Conservation (phyloP, 2,329 filamentous ascomycete species). For the Colletotrichum abscissum region DNA sequence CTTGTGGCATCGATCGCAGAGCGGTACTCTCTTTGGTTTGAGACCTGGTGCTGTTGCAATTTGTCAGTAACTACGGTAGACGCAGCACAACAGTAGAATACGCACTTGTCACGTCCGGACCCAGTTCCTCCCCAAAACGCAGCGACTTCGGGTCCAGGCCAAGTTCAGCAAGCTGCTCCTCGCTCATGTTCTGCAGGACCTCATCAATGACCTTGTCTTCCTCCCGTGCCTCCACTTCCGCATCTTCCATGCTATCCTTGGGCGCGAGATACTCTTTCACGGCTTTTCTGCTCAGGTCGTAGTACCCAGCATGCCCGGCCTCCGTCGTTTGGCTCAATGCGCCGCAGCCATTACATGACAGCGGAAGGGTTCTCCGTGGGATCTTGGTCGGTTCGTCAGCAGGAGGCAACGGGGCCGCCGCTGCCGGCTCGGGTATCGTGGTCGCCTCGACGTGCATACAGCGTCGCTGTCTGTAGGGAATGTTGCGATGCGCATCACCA, state of each 20-base stretch:
- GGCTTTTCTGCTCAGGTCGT: constrained; percentile 60
- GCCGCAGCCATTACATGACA: constrained; percentile 73
- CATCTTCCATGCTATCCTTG: constrained; percentile 39
- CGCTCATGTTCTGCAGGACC: constrained; percentile 55
- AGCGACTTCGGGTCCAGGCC: constrained; percentile 58
- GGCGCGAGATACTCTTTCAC: constrained; percentile 60
- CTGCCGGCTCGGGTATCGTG: neutral
- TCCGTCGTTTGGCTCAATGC: constrained; percentile 69
- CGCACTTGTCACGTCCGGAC: constrained; percentile 28
- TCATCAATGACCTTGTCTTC: constrained; percentile 62
- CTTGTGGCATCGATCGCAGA: constrained; percentile 90
- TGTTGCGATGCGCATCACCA: constrained; percentile 17
- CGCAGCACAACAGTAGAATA: neutral
- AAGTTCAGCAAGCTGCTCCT: constrained; percentile 54
- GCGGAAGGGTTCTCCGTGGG: constrained; percentile 53
- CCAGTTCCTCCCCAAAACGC: constrained; percentile 43
- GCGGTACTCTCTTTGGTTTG: constrained; percentile 53
- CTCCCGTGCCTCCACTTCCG: constrained; percentile 34
- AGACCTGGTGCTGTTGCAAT: constrained; percentile 1
- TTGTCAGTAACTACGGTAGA: neutral
- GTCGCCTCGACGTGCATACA: constrained; percentile 41
- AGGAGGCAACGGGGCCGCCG: neutral
- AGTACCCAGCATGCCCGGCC: constrained; percentile 66
- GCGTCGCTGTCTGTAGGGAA: constrained; percentile 37
- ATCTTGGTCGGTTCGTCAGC: neutral